A percentile compares a stretch with the other conserved stretches of the same genome.
Evolutionary conservation across 805 yeast species (phyloP).

Genomic region (Phaffomyces antillensis): DNA sequence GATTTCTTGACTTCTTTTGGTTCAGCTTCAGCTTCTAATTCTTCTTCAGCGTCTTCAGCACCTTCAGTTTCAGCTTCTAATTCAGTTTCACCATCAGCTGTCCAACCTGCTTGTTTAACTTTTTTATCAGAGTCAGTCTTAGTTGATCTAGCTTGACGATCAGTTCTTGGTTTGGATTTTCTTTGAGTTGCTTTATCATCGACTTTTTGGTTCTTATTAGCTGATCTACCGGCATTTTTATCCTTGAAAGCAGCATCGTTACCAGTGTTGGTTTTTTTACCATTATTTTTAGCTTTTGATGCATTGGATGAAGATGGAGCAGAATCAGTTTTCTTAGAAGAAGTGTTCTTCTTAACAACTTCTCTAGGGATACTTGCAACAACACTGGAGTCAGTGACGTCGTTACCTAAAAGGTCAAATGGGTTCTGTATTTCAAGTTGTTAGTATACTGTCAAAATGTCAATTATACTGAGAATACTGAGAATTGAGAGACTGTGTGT

Average conservation of each 20-base stretch:
- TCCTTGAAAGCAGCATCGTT: slow-evolving; percentile 82
- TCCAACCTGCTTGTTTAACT: slow-evolving; percentile 76
- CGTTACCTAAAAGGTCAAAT: slow-evolving; percentile 79
- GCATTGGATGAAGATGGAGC: slow-evolving; percentile 81
- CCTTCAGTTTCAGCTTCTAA: slow-evolving; percentile 61
- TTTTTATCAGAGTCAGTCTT: slow-evolving; percentile 82
- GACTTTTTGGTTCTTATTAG: slow-evolving; percentile 41
- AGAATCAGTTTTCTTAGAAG: slow-evolving; percentile 80
- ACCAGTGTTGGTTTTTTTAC: slow-evolving; percentile 66
- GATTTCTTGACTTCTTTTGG: slow-evolving; percentile 57
- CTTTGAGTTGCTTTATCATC: slow-evolving; percentile 54
- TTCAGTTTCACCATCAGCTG: slow-evolving; percentile 67
- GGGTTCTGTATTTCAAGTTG: slow-evolving; percentile 54
- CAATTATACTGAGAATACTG: no score
- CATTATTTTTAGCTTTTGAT: slow-evolving; percentile 66
- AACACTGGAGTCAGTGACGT: slow-evolving; percentile 68
- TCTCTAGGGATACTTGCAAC: slow-evolving; percentile 56
- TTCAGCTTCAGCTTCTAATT: slow-evolving; percentile 32
- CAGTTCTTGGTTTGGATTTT: slow-evolving; percentile 43
- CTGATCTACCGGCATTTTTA: slow-evolving; percentile 62
- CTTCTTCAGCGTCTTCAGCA: slow-evolving; percentile 41
- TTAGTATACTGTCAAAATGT: slow-evolving; percentile 1
- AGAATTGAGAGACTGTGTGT: no score
- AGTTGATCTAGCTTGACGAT: slow-evolving; percentile 83
- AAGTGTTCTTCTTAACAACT: slow-evolving; percentile 71